Evolutionary conservation across 495 filamentous ascomycete genomes (phyloP).

Genomic region (Aspergillus kassunensis): DNA sequence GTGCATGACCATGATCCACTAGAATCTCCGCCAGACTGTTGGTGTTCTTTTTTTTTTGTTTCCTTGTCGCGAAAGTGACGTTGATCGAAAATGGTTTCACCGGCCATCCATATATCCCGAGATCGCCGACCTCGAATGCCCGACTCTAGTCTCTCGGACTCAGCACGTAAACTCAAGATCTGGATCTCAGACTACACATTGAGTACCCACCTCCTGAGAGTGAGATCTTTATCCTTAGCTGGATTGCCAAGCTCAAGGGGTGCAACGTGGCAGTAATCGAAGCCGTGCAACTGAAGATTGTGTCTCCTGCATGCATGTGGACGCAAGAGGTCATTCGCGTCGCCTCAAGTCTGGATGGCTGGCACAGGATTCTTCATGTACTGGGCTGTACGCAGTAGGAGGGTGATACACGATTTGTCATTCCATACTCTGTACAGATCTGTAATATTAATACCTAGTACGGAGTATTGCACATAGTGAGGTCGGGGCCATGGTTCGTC

Average conservation of each 20-base stretch:
- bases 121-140: too few relatives aligned
- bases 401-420: slow-evolving; percentile 17
- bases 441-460: too few relatives aligned
- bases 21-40: neutral
- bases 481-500: slow-evolving; percentile 11
- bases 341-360: too few relatives aligned
- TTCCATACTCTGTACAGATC: too few relatives aligned
- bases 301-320: neutral
- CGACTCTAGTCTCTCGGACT: too few relatives aligned
- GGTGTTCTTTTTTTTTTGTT: neutral
- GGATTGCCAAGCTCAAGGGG: slow-evolving; percentile 27
- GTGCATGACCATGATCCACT: neutral
- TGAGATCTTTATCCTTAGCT: slow-evolving; percentile 29
- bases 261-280: slow-evolving; percentile 24
- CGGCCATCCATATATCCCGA: too few relatives aligned
- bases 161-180: too few relatives aligned
- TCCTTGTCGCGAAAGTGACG: too few relatives aligned
- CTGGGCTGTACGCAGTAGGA: too few relatives aligned
- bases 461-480: too few relatives aligned
- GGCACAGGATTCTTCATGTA: slow-evolving; percentile 16
- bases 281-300: slow-evolving; percentile 15
- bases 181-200: neutral
- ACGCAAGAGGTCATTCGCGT: slow-evolving; percentile 16
- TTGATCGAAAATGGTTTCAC: too few relatives aligned
- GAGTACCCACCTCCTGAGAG: slow-evolving; percentile 14